These are phyloP conservation scores for Lepidium aucheri DNA, from an alignment of 345 rosid species.

Conservation along the genomic window DNA sequence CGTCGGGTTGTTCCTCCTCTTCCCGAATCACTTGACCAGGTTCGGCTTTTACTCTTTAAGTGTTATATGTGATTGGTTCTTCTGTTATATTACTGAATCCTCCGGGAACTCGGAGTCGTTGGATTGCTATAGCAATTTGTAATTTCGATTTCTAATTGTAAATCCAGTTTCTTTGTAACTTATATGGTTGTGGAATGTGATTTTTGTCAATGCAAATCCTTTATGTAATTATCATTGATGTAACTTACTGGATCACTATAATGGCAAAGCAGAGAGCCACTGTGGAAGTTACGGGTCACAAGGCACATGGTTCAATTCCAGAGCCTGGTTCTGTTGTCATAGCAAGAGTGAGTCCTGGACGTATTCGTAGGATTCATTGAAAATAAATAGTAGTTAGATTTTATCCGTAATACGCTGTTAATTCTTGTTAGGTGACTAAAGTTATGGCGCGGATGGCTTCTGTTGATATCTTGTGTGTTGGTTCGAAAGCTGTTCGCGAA, in stretches of 20 bases:
- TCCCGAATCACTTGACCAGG: constrained; percentile 68
- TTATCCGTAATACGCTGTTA: background rate
- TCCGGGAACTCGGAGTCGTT: background rate
- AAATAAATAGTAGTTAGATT: background rate
- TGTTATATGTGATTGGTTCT: background rate
- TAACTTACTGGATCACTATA: background rate
- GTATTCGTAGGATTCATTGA: background rate
- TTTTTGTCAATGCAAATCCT: background rate
- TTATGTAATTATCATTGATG: background rate
- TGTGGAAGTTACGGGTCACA: constrained; percentile 77
- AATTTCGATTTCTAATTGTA: background rate
- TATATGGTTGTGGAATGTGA: background rate
- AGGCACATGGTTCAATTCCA: constrained; percentile 77
- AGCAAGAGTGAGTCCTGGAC: constrained; percentile 50
- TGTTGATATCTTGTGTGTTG: constrained; percentile 83
- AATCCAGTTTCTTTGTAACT: background rate
- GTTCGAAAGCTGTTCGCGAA: constrained; percentile 65
- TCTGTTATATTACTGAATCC: background rate
- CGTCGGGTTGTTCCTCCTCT: constrained; percentile 43
- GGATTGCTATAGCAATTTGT: background rate
- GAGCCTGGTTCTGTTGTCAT: constrained; percentile 76
- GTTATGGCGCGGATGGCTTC: constrained; percentile 75
- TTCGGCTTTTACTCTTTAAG: background rate
- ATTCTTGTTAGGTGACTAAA: constrained; percentile 54
- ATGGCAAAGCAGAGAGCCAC: constrained; percentile 47